These are phyloP conservation scores for Blastomyces silverae DNA, from an alignment of 2,329 filamentous ascomycete genomes.

Conservation along the genomic window DNA sequence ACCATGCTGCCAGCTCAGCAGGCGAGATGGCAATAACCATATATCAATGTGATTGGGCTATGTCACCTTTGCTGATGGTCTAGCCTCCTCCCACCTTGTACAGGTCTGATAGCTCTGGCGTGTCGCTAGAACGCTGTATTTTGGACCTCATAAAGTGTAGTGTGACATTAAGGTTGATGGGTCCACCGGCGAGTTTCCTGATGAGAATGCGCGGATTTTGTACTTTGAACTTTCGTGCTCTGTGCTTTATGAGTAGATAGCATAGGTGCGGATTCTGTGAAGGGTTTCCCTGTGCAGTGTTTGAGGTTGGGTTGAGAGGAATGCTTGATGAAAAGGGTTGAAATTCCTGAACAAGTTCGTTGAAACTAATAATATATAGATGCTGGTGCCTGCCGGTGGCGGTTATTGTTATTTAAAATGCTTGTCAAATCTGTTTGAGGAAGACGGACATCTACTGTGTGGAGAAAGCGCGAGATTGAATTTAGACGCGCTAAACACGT, in stretches of 20 bases:
- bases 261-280: background rate
- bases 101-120: constrained; percentile 3
- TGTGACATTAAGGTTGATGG: background rate
- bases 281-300: no score
- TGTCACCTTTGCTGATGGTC: background rate
- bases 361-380: no score
- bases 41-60: background rate
- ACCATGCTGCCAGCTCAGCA: background rate
- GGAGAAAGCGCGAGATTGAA: no score
- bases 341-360: no score
- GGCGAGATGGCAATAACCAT: constrained; percentile 1
- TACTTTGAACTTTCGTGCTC: background rate
- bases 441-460: no score
- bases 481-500: background rate
- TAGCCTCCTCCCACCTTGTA: background rate
- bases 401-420: no score
- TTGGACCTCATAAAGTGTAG: background rate
- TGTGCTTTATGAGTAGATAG: background rate
- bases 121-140: background rate
- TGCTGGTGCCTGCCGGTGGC: no score
- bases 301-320: no score
- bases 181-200: background rate
- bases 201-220: background rate
- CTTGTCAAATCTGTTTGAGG: no score
- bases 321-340: no score